A percentile compares a stretch with the other conserved stretches of the same genome.
phyloP scores from a whole-genome alignment of 139 green algal genomes.

The Micractinium sp. region DNA sequence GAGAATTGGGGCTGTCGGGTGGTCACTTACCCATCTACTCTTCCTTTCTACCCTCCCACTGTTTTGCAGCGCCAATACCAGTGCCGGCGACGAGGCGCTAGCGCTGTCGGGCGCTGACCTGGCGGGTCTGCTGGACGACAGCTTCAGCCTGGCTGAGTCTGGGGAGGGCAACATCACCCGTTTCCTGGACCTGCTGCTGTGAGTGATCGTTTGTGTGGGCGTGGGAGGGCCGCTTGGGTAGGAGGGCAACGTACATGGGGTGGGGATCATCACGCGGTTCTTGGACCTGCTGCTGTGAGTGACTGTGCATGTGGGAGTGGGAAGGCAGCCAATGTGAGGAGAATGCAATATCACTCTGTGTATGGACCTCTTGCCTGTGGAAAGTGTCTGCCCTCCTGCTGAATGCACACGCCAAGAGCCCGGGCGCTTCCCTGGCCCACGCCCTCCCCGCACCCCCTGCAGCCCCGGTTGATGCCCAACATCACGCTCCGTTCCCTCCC shows the following conservation, averaged over 20 bases:
- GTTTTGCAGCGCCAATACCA: not conserved
- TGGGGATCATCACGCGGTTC: not conserved
- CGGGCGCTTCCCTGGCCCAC: too few species aligned
- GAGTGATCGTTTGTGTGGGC: not conserved
- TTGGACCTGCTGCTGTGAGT: not conserved
- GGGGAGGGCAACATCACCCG: conserved; percentile 35
- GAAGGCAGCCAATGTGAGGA: too few species aligned
- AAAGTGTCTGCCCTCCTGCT: too few species aligned
- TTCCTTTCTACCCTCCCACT: too few species aligned
- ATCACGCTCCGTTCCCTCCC: not conserved
- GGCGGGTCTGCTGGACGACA: conserved; percentile 70
- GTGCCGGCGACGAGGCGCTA: not conserved
- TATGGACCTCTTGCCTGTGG: too few species aligned
- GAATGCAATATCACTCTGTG: too few species aligned
- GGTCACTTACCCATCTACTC: too few species aligned
- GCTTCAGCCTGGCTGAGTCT: conserved; percentile 55
- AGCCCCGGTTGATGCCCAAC: not conserved
- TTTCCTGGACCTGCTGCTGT: conserved; percentile 61
- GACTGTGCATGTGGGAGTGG: too few species aligned
- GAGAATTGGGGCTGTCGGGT: not conserved
- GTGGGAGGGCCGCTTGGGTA: not conserved
- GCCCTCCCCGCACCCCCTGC: not conserved
- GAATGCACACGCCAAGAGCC: too few species aligned
- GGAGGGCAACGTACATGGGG: too few species aligned
- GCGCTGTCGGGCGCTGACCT: conserved; percentile 47